Conservation (phyloP, 306 rosid genomes). For the Trifolium dubium region DNA sequence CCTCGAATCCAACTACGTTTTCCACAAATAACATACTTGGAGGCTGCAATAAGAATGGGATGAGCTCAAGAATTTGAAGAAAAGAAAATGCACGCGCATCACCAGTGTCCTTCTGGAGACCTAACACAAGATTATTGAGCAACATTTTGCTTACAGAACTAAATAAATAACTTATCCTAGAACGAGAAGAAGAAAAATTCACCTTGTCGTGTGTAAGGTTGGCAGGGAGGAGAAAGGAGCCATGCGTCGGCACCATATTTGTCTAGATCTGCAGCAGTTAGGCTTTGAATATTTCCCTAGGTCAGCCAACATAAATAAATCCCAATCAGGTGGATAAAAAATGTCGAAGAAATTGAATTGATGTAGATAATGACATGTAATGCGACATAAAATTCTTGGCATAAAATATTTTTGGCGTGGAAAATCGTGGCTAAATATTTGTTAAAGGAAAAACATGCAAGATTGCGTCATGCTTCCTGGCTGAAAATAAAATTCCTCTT, state of each 20-base stretch:
- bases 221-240: conserved; percentile 99
- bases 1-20: conserved; percentile 98
- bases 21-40: conserved; percentile 86
- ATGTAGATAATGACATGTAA: background rate
- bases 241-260: conserved; percentile 70
- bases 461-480: background rate
- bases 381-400: background rate
- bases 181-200: conserved; percentile 32
- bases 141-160: conserved; percentile 34
- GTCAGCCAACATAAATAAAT: conserved; percentile 31
- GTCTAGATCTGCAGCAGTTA: conserved; percentile 82
- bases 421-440: background rate
- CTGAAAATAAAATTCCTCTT: background rate
- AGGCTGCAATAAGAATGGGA: conserved; percentile 63
- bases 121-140: conserved; percentile 54
- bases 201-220: conserved; percentile 98
- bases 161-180: conserved; percentile 2
- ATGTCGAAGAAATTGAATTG: background rate
- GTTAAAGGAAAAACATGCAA: background rate
- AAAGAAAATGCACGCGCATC: conserved; percentile 95
- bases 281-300: conserved; percentile 87
- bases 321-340: background rate
- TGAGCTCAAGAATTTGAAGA: conserved; percentile 90
- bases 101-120: conserved; percentile 88
- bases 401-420: background rate